These are phyloP conservation scores for Diversispora epigaea DNA, from an alignment of 192 early-diverging fungal genomes.

Conservation along the genomic window DNA sequence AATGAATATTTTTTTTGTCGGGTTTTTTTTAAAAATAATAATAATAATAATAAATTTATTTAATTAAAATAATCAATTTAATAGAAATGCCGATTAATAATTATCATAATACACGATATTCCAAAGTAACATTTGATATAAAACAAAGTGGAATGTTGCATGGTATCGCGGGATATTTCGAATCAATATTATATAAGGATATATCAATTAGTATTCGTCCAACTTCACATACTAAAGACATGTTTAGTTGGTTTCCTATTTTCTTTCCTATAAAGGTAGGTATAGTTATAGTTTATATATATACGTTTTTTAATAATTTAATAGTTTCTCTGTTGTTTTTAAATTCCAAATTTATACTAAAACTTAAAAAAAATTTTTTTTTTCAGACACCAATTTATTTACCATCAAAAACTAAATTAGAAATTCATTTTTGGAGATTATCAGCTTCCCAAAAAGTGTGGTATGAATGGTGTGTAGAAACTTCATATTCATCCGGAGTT, in stretches of 20 bases:
- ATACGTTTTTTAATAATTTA: conserved; percentile 18
- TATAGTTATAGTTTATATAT: not conserved
- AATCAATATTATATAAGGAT: conserved; percentile 84
- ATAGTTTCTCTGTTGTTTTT: conserved; percentile 32
- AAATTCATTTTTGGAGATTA: conserved; percentile 83
- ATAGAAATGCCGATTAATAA: conserved; percentile 59
- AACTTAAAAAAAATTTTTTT: not conserved
- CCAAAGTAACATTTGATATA: conserved; percentile 55
- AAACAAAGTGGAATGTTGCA: conserved; percentile 69
- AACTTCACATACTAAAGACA: conserved; percentile 80
- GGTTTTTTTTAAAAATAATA: not conserved
- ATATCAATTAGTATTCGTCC: conserved; percentile 80
- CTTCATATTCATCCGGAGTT: conserved; percentile 32
- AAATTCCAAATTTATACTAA: not conserved
- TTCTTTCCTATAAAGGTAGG: conserved; percentile 83
- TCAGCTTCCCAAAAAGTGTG: conserved; percentile 82
- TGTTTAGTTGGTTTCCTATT: conserved; percentile 99
- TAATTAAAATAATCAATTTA: not conserved
- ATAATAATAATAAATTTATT: not conserved
- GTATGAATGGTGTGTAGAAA: conserved; percentile 90
- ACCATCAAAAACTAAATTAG: conserved; percentile 56
- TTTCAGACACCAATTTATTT: conserved; percentile 70
- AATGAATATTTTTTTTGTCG: not conserved
- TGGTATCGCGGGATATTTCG: conserved; percentile 97
- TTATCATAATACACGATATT: conserved; percentile 71